Base-by-base conservation (phyloP, 108 stramenopile species). In the Discostella pseudostelligera region DNA sequence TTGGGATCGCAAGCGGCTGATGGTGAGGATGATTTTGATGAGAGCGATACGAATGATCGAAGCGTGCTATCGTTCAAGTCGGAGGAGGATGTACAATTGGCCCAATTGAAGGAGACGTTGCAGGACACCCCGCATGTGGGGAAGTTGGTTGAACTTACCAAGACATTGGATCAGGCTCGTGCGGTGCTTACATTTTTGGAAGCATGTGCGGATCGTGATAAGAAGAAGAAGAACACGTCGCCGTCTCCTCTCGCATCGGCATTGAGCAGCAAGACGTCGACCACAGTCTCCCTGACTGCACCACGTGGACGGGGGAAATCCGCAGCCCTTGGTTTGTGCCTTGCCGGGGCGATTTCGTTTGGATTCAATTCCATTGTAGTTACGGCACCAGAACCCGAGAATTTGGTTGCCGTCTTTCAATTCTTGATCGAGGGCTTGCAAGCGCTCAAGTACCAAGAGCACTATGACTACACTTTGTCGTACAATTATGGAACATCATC, bases 361-460 rank as follows among this genome's bases (percentile, higher is more conserved):
- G 97, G 97, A 29, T 98, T 98, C 77, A 81, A 89, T 49, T 93
- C 88, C 51, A 82, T 98, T 56, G 86, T 89, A 37, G 95, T 99
- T 43, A 99, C 99, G 3, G 97, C 97, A 19, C 99, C 99, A 1
- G 93, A 93, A 69, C 97, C 97, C 46, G 97, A 98, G 80, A 99
- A 99, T 82, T 69, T 99, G 44, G 91, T 90, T 8, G 80, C 96
- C 1, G 96, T 97, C 9, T 98, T 99, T 73, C 96, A 98, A 62
- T 99, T 99, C 78, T 43, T 96, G n/a, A 65, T 89, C 37, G 83
- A 83, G 46, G 99, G 97, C 7, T 74, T 99, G 55, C 89, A 95
- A 58, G 96, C 96, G 2, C 70, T 99, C 35, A 93, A 96, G 47
- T 99, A 96, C 80, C 83, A 92, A 63, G 97, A 99, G 67, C 97